These are phyloP conservation scores for Nissolia schottii DNA, from an alignment of 306 rosid species.

Conservation along the genomic window DNA sequence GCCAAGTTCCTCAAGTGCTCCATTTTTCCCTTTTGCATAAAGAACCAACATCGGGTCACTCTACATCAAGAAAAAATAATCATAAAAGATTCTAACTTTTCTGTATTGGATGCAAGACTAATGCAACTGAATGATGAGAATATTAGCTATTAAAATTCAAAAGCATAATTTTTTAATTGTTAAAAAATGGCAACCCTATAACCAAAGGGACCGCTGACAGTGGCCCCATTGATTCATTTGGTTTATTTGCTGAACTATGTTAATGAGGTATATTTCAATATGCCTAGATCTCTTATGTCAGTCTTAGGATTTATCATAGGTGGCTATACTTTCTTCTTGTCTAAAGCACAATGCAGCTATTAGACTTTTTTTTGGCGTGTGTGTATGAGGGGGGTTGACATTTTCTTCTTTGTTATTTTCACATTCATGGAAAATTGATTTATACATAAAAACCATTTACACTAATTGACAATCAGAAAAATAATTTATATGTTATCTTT, in stretches of 20 bases:
- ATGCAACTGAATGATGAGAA: constrained; percentile 2
- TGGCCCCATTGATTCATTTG: background rate
- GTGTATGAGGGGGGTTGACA: background rate
- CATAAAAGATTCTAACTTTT: constrained; percentile 7
- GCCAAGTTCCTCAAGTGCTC: constrained; percentile 59
- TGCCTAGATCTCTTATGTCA: background rate
- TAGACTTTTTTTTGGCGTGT: too few species aligned
- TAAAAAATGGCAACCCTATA: background rate
- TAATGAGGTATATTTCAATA: background rate
- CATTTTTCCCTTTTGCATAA: constrained; percentile 61
- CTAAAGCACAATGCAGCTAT: background rate
- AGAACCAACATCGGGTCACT: constrained; percentile 73
- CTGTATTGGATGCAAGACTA: constrained; percentile 5
- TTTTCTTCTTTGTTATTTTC: background rate
- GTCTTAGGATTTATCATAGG: background rate
- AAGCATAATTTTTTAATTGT: background rate
- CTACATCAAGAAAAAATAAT: constrained; percentile 31
- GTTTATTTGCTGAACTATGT: constrained; percentile 5
- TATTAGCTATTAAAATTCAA: background rate
- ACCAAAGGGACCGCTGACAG: background rate
- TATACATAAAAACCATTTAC: background rate
- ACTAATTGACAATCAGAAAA: background rate
- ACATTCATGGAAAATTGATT: background rate
- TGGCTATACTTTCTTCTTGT: background rate
- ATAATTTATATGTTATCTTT: background rate